Evolutionary conservation across 2,329 filamentous ascomycete genomes (phyloP).

Genomic region (Curvularia verruculosa): DNA sequence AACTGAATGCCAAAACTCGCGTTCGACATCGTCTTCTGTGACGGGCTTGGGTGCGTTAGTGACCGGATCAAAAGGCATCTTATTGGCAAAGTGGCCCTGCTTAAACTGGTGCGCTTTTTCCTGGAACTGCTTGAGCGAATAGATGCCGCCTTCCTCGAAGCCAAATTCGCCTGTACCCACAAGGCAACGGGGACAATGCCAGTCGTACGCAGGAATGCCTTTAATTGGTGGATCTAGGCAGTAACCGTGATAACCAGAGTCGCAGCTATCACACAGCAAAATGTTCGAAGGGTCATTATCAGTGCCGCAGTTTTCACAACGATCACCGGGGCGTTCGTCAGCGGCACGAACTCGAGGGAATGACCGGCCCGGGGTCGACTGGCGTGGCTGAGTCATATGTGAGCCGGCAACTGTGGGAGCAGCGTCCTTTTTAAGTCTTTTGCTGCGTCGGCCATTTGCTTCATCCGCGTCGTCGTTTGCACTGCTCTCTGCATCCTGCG

Average conservation of each 20-base stretch:
- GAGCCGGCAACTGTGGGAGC: slow-evolving; percentile 89
- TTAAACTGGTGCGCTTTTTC: slow-evolving; percentile 96
- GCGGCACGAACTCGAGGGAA: slow-evolving; percentile 59
- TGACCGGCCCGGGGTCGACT: slow-evolving; percentile 71
- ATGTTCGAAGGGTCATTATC: slow-evolving; percentile 74
- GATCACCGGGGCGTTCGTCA: slow-evolving; percentile 65
- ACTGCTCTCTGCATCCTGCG: slow-evolving; percentile 59
- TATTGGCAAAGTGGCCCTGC: slow-evolving; percentile 87
- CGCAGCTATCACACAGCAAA: slow-evolving; percentile 88
- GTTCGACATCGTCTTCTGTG: slow-evolving; percentile 93
- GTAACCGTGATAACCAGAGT: slow-evolving; percentile 82
- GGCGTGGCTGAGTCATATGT: slow-evolving; percentile 93
- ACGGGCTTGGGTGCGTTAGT: slow-evolving; percentile 80
- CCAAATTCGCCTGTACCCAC: slow-evolving; percentile 97
- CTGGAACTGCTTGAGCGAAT: slow-evolving; percentile 94
- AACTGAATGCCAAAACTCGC: slow-evolving; percentile 95
- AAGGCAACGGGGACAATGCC: slow-evolving; percentile 94
- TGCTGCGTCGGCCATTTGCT: slow-evolving; percentile 72
- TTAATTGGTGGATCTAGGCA: slow-evolving; percentile 89
- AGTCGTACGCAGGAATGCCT: slow-evolving; percentile 79
- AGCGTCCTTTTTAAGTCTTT: slow-evolving; percentile 81
- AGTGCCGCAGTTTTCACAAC: slow-evolving; percentile 86
- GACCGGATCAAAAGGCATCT: slow-evolving; percentile 85
- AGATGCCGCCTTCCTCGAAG: slow-evolving; percentile 94
- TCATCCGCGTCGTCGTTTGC: slow-evolving; percentile 63